Evolutionary conservation across 2,329 filamentous ascomycete genomes (phyloP).

Genomic region (Nemania sp.): DNA sequence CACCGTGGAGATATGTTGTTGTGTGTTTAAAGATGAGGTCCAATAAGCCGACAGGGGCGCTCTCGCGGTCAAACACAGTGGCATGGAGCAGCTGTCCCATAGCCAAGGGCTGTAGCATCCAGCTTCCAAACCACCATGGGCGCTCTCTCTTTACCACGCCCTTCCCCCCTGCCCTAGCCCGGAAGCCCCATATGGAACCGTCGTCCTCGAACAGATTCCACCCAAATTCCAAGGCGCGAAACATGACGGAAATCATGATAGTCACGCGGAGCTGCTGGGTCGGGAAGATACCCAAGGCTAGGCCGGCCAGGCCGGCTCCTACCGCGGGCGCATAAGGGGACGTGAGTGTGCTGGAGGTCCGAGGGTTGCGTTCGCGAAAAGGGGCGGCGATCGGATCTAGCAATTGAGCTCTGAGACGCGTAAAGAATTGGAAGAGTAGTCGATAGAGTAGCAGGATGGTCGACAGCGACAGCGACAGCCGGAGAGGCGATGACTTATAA

Average conservation of each 20-base stretch:
- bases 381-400: conserved; percentile 78
- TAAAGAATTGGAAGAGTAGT: conserved; percentile 87
- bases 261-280: conserved; percentile 67
- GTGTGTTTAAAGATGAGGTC: conserved; percentile 71
- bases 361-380: conserved; percentile 83
- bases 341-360: conserved; percentile 73
- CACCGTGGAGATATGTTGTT: conserved; percentile 74
- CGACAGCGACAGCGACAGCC: conserved; percentile 81
- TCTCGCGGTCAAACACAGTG: conserved; percentile 76
- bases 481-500: conserved; percentile 70
- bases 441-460: conserved; percentile 87
- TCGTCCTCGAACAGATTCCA: conserved; percentile 84
- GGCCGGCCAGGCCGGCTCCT: conserved; percentile 85
- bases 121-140: conserved; percentile 85
- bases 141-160: conserved; percentile 62
- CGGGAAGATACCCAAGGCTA: conserved; percentile 78
- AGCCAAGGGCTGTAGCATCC: conserved; percentile 77
- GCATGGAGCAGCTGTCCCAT: conserved; percentile 78
- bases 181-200: conserved; percentile 66
- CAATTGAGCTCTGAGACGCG: conserved; percentile 75
- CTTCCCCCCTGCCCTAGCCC: conserved; percentile 45
- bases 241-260: conserved; percentile 79
- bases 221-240: conserved; percentile 80
- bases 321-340: conserved; percentile 84
- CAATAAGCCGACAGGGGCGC: conserved; percentile 50